These are phyloP conservation scores for Aspergillus chevalieri DNA, from an alignment of 2,329 filamentous ascomycete species.

Conservation along the genomic window DNA sequence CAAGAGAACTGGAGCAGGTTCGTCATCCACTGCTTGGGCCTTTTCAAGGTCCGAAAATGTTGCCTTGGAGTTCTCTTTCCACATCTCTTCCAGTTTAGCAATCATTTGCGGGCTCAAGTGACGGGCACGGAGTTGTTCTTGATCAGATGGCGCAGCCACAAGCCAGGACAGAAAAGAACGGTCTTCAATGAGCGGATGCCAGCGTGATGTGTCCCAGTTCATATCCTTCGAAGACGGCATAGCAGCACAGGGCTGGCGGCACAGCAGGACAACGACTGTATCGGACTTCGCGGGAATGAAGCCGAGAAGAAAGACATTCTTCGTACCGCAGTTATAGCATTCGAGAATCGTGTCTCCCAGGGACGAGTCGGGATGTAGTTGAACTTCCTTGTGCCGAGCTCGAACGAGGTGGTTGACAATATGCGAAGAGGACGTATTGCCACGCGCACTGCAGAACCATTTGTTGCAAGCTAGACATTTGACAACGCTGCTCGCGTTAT, in stretches of 20 bases:
- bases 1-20: conserved; percentile 83
- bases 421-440: conserved; percentile 93
- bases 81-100: conserved; percentile 93
- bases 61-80: conserved; percentile 88
- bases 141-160: conserved; percentile 79
- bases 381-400: conserved; percentile 96
- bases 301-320: conserved; percentile 94
- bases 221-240: conserved; percentile 97
- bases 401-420: conserved; percentile 98
- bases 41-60: conserved; percentile 91
- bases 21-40: conserved; percentile 84
- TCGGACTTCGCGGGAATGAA: conserved; percentile 99
- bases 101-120: conserved; percentile 93
- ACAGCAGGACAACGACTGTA: conserved; percentile 92
- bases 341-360: conserved; percentile 94
- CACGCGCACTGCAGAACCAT: conserved; percentile 97
- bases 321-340: conserved; percentile 99
- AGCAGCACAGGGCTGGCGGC: conserved; percentile 90
- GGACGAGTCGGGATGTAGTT: conserved; percentile 86
- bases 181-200: conserved; percentile 96
- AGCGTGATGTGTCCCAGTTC: conserved; percentile 98
- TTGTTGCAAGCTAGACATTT: conserved; percentile 95
- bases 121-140: conserved; percentile 89
- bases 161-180: conserved; percentile 93
- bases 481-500: conserved; percentile 89